These are phyloP conservation scores for Xylaria scruposa DNA, from an alignment of 495 filamentous ascomycete species.

Conservation along the genomic window DNA sequence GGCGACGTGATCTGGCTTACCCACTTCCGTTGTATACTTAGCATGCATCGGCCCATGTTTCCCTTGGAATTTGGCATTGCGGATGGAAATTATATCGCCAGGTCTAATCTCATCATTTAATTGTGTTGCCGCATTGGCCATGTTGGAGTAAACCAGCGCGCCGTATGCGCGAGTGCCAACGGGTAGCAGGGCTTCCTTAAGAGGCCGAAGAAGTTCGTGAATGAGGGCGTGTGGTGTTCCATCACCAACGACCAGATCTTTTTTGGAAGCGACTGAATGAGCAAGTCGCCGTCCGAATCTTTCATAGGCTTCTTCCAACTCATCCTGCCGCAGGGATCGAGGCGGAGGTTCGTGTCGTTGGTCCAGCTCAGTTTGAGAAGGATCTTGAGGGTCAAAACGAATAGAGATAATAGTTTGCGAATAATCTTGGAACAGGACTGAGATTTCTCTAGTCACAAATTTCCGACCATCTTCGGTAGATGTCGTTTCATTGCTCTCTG, in stretches of 20 bases:
- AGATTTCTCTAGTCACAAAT: slow-evolving; percentile 75
- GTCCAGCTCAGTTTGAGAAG: slow-evolving; percentile 72
- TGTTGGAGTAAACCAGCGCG: slow-evolving; percentile 88
- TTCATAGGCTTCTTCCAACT: slow-evolving; percentile 83
- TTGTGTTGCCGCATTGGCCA: slow-evolving; percentile 88
- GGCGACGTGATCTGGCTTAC: slow-evolving; percentile 90
- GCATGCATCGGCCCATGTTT: slow-evolving; percentile 94
- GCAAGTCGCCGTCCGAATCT: slow-evolving; percentile 78
- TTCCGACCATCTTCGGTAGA: slow-evolving; percentile 58
- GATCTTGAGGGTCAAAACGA: slow-evolving; percentile 77
- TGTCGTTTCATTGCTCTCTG: slow-evolving; percentile 77
- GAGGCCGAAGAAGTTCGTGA: slow-evolving; percentile 75
- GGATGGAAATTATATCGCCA: slow-evolving; percentile 91
- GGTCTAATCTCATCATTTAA: slow-evolving; percentile 94
- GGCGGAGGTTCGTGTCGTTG: slow-evolving; percentile 90
- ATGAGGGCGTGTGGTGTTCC: slow-evolving; percentile 79
- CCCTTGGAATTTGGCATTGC: slow-evolving; percentile 94
- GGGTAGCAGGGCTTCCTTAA: slow-evolving; percentile 76
- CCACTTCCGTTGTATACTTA: slow-evolving; percentile 89
- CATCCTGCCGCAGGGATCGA: slow-evolving; percentile 84
- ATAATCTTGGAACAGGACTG: slow-evolving; percentile 90
- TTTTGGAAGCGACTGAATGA: slow-evolving; percentile 68
- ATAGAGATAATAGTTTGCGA: slow-evolving; percentile 90
- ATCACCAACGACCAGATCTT: slow-evolving; percentile 82
- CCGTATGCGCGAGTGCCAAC: slow-evolving; percentile 89